Evolutionary conservation across 1,139 yeast species (phyloP).

Genomic region (Ashbya aceris): DNA sequence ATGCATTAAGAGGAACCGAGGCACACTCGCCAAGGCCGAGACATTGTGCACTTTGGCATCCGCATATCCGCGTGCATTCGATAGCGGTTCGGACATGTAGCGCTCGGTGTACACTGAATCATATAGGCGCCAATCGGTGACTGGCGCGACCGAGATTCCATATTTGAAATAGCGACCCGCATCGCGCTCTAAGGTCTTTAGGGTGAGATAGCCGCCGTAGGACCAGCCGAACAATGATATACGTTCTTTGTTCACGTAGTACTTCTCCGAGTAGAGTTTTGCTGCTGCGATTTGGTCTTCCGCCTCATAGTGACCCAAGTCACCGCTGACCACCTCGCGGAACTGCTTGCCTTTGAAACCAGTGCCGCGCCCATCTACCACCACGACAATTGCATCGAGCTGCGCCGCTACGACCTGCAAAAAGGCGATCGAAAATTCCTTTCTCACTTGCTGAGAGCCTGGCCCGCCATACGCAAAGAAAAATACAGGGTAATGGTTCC

Average conservation of each 20-base stretch:
- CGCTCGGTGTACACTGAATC: slow-evolving; percentile 87
- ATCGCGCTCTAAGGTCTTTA: slow-evolving; percentile 68
- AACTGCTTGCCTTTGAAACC: slow-evolving; percentile 56
- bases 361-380: slow-evolving; percentile 79
- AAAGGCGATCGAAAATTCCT: slow-evolving; percentile 46
- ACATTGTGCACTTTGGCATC: slow-evolving; percentile 45
- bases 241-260: slow-evolving; percentile 48
- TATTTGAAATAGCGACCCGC: slow-evolving; percentile 57
- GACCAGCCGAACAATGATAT: slow-evolving; percentile 85
- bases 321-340: slow-evolving; percentile 56
- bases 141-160: slow-evolving; percentile 88
- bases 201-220: slow-evolving; percentile 73
- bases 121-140: slow-evolving; percentile 71
- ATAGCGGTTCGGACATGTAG: slow-evolving; percentile 67
- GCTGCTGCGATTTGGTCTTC: slow-evolving; percentile 66
- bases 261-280: slow-evolving; percentile 42
- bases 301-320: slow-evolving; percentile 60
- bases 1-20: slow-evolving; percentile 60
- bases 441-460: slow-evolving; percentile 61
- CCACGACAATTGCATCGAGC: slow-evolving; percentile 61
- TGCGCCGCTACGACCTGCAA: slow-evolving; percentile 61
- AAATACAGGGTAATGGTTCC: slow-evolving; percentile 52
- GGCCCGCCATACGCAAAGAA: slow-evolving; percentile 78
- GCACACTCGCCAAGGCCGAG: slow-evolving; percentile 36
- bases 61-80: slow-evolving; percentile 49